phyloP scores from a whole-genome alignment of 106 monocot species.

The Dendrobium officinale region DNA sequence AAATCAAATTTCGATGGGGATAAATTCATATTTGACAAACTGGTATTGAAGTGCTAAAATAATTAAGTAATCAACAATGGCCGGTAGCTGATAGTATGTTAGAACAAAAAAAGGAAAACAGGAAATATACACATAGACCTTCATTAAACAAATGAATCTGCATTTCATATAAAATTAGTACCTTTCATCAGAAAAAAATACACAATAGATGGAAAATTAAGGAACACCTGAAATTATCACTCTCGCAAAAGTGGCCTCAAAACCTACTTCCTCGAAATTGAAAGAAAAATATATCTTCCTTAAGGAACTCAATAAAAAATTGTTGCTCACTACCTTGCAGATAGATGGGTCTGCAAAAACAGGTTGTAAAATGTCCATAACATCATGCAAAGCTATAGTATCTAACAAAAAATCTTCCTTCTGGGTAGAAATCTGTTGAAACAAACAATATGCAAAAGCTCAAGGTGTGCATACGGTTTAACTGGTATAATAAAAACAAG shows the following conservation, averaged over 20 bases:
- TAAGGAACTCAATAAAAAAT: background rate
- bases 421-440: slow-evolving; percentile 66
- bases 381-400: slow-evolving; percentile 90
- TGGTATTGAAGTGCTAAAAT: background rate
- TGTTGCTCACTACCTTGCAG: slow-evolving; percentile 63
- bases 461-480: background rate
- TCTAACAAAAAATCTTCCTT: slow-evolving; percentile 84
- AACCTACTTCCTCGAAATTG: background rate
- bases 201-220: background rate
- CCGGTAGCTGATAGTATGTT: background rate
- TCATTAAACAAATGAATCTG: background rate
- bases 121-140: background rate
- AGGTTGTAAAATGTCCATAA: slow-evolving; percentile 56
- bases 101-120: background rate
- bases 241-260: background rate
- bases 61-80: background rate
- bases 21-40: background rate
- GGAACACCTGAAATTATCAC: background rate
- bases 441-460: background rate
- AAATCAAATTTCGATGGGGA: no score
- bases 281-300: background rate
- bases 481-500: background rate
- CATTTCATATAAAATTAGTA: background rate
- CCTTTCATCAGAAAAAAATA: background rate
- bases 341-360: slow-evolving; percentile 74